Base-by-base conservation (phyloP, 768 basidiomycete species). In the Favolaschia claudopus region DNA sequence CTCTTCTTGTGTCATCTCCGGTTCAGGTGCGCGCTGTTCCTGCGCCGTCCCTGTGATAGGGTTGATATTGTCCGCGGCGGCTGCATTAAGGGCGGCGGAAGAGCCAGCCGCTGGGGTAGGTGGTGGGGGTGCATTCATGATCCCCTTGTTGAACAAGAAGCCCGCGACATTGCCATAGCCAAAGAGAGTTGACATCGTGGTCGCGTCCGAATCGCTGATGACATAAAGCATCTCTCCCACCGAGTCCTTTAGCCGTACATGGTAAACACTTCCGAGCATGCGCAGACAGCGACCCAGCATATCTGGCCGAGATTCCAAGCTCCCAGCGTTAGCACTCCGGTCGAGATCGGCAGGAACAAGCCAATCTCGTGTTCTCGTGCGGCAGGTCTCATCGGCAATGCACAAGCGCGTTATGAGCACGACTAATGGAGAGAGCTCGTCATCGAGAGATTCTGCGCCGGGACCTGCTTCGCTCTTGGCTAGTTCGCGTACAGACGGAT, bases 161-260 rank as follows among this genome's bases (percentile, higher is more conserved):
- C 97, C 97, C 0, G 95, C 94, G 37, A 95, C 94, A 70, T 95
- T 95, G 37, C 96, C 96, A 67, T 99, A 99, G 7, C 96, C 96
- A 49, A 97, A 83, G 39, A 91, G 84, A 5, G 86, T 82, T n/a
- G 86, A 85, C 15, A 99, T 77, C 0, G 80, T 84, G 5, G 83
- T 78, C n/a, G 91, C 94, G 73, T 97, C 88, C 2, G 85, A 88
- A 61, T 93, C 89, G 63, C 91, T 92, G 66, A 95, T 80, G 0
- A 89, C 86, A 72, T 83, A 99, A 17, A 99, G 74, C 80, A 99
- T 80, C 76, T 98, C 95, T 10, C 96, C 96, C 4, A 90, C 83
- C 14, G 90, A 79, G 65, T 87, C 85, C 68, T 93, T 92, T 60
- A 93, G 74, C 40, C 88, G 80, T 1, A 81, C 69, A 64, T 96